Evolutionary conservation across 768 basidiomycete species (phyloP), one percentile per base, ranked within the genome.

Genomic region (Lyophyllum decastes): DNA sequence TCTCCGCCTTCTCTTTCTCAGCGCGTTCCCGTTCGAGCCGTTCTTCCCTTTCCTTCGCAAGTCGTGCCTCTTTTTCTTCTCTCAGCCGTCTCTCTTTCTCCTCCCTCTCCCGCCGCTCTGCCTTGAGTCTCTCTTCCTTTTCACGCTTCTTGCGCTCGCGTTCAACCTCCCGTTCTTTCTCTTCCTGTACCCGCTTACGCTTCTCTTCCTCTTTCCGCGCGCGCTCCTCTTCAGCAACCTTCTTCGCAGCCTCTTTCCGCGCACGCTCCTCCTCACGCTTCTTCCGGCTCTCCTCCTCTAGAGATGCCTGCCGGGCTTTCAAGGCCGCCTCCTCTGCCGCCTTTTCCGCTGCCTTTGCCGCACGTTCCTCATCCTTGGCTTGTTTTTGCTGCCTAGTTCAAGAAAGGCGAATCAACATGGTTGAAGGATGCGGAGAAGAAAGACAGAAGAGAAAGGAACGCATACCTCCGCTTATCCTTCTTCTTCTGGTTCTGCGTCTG

Each of bases 401-500:
- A n/a, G 56, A 55, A 44, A 61, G 46, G 24, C 16, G 5, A 43
- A 52, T 51, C 52, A 55, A 43, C 52, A 55, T 62, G 59, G 63
- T 58, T 25, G 12, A 30, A 38, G 11, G 35, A 38, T 16, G 16
- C 11, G 9, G 14, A 11, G 30, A 38, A 38, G 16, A 38, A 38
- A 12, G 35, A 11, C 5, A 4, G 35, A 38, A 3, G 35, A 38
- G 14, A 61, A 43, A 43, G 49, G 27, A 49, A 57, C 7, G 68
- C 79, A 53, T 64, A 96, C 95, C 79, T 88, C 72, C 81, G 81
- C 83, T 94, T 95, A 80, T 98, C 98, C 74, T 98, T 97, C 82
- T 98, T 99, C 83, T 97, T 98, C 83, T 95, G 95, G 83, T 97
- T 95, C 76, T 94, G 92, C 61, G 88, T 90, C 70, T 91, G 91